Base-by-base conservation (phyloP, 2,329 filamentous ascomycete species). In the Xylaria sp. region DNA sequence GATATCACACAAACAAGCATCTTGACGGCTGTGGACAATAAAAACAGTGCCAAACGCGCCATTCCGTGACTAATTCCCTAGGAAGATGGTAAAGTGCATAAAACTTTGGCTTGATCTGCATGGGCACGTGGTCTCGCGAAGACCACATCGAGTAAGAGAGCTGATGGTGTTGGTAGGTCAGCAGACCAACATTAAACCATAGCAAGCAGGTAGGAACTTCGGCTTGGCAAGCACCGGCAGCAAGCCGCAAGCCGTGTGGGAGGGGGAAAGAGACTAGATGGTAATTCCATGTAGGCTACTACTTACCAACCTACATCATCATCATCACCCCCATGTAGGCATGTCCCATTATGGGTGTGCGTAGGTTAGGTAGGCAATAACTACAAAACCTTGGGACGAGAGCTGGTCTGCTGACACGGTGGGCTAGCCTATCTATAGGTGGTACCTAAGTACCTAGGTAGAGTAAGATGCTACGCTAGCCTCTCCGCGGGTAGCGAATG, bases 131-230 rank as follows among this genome's bases (percentile, higher is more conserved):
- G 69, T 50, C 69, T 64, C 42, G 47, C 19, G 47, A 57, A 36
- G 39, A 54, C 63, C 61, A 17, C 32, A 69, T 69, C 56, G 24
- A 69, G 69, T 64, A 66, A 61, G 66, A 69, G 60, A 56, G 63
- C 60, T 69, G 65, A 69, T 63, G 56, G 66, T 61, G 57, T 39
- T 27, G 21, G 61, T 42, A 67, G 69, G 69, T 71, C 69, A 71
- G 67, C 69, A 69, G 69, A 71, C 69, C 67, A 64, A 19, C 62
- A 67, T 65, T 36, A 27, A 36, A 68, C 67, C 34, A 48, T 21
- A 42, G 55, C 34, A 9, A 64, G 21, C 27, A 68, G 65, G 61
- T 39, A 60, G 61, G 32, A 63, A 47, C 62, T 64, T 32, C 8
- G 14, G 24, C 65, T 68, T 65, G 61, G 66, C 61, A 47, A 34